phyloP scores from a whole-genome alignment of 2,329 filamentous ascomycete species.

The Talaromyces sp. region DNA sequence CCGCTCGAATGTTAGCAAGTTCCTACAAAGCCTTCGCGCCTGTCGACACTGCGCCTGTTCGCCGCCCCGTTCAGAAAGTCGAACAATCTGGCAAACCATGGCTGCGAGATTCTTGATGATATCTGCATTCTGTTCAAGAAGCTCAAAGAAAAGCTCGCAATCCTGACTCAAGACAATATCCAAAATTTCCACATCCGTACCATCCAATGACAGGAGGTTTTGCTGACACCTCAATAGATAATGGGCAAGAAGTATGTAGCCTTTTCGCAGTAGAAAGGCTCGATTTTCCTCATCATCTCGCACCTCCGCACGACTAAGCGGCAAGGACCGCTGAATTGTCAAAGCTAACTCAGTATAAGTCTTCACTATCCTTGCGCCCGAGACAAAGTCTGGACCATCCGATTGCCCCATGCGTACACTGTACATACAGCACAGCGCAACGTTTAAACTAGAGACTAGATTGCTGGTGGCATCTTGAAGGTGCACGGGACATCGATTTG shows the following conservation, averaged over 20 bases:
- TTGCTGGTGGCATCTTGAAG: conserved; percentile 36
- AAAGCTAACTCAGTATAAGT: conserved; percentile 23
- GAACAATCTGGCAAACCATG: conserved; percentile 31
- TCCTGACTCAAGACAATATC: conserved; percentile 18
- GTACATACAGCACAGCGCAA: conserved; percentile 35
- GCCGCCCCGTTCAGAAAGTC: conserved; percentile 26
- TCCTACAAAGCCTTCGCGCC: conserved; percentile 24
- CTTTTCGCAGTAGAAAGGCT: conserved; percentile 28
- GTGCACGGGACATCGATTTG: conserved; percentile 25
- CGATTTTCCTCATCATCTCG: conserved; percentile 15
- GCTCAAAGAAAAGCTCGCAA: conserved; percentile 28
- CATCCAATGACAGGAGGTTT: conserved; percentile 11
- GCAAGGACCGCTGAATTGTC: conserved; percentile 23
- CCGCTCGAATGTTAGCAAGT: conserved; percentile 23
- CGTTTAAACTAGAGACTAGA: conserved; percentile 31
- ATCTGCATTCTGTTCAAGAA: conserved; percentile 26
- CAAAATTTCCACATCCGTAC: conserved; percentile 8
- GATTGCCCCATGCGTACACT: conserved; percentile 27
- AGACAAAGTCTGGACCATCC: conserved; percentile 12
- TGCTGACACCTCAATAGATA: conserved; percentile 28
- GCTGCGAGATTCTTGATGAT: conserved; percentile 31
- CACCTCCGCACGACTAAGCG: conserved; percentile 4
- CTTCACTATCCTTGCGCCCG: conserved; percentile 23
- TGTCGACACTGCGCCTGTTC: conserved; percentile 21
- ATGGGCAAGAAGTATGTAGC: conserved; percentile 29